Evolutionary conservation across 2,329 filamentous ascomycete genomes (phyloP), one percentile per base, ranked within the genome.

Genomic region (Colletotrichum tanaceti): DNA sequence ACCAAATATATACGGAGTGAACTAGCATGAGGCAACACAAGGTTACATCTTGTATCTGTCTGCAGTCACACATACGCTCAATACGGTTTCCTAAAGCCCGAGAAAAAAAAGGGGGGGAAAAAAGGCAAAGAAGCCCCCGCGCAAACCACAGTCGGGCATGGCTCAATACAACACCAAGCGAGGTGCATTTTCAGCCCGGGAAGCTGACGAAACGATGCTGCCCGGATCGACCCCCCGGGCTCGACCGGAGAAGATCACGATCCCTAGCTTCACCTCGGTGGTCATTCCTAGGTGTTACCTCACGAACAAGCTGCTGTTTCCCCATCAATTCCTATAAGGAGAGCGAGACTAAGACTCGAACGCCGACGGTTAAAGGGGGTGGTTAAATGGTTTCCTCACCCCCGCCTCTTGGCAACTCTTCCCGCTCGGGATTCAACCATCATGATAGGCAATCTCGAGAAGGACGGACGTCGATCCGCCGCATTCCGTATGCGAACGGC

Each of bases 391-490:
- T 32, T 6, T 9, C 28, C 28, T n/a, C n/a, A n/a, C 28, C 28
- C 28, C 3, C 24, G 13, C 13, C 4, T 1, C 63, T 66, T 66
- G 64, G 64, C 59, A 13, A 3, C 24, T 14, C 39, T 50, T 32
- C 52, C 52, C 44, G 28, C 58, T 50, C 58, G 50, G 18, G n/a
- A 39, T 28, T 11, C 28, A 20, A 43, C 18, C 3, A 44, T 52
- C 39, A 28, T 16, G 5, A 54, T 64, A 47, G 11, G 7, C 47
- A 13, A 47, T 64, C n/a, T 58, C n/a, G 3, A n/a, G 58, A 54
- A 46, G 14, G 39, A 32, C 65, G 65, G 65, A 68, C 53, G 53
- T 38, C 50, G 49, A 54, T 28, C 65, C 41, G 0, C 65, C 65
- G 65, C 63, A 24, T 0, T 3, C n/a, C 9, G 7, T 14, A 39